These are phyloP conservation scores for Neofusicoccum parvum DNA, from an alignment of 2,329 filamentous ascomycete genomes.

Conservation along the genomic window DNA sequence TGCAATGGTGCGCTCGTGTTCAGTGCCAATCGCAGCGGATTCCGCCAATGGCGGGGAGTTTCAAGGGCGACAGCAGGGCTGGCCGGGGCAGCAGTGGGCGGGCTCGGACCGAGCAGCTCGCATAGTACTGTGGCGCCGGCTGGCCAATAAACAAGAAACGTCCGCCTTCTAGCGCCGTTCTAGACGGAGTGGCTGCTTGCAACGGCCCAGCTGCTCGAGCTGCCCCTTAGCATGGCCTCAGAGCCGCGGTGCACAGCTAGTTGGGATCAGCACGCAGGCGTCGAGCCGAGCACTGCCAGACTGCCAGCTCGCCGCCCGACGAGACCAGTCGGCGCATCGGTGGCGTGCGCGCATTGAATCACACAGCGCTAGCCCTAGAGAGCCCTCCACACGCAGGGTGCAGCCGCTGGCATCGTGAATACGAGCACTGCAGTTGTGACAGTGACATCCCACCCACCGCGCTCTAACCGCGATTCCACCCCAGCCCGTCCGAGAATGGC, in stretches of 20 bases:
- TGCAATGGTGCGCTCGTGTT: neutral
- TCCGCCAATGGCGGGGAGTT: neutral
- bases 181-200: neutral
- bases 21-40: neutral
- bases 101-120: neutral
- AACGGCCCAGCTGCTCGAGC: neutral
- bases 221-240: too few relatives aligned
- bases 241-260: too few relatives aligned
- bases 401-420: neutral
- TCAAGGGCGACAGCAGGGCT: neutral
- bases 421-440: neutral
- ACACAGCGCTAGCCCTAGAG: neutral
- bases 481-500: neutral
- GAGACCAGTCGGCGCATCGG: neutral
- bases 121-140: neutral
- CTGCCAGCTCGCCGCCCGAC: too few relatives aligned
- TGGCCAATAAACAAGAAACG: conserved; percentile 1
- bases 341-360: neutral
- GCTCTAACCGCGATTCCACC: neutral
- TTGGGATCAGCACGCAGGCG: too few relatives aligned
- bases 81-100: neutral
- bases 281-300: too few relatives aligned
- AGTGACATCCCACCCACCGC: neutral
- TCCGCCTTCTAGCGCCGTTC: neutral
- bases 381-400: neutral